phyloP scores from a whole-genome alignment of 208 protist species.

The Sergeia podlipaevii region DNA sequence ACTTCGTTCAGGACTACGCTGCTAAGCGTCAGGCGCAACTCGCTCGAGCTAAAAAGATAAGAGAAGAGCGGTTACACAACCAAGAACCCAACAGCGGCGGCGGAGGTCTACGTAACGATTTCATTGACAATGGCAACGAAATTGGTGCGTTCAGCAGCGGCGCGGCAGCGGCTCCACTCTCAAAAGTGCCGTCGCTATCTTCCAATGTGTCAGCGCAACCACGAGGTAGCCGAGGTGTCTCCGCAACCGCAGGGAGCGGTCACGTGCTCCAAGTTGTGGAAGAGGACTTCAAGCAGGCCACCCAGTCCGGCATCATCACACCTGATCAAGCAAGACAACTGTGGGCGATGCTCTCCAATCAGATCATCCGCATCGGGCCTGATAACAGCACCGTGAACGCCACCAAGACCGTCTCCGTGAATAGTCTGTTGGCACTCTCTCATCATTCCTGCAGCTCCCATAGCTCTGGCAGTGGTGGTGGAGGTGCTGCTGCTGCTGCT shows the following conservation, averaged over 20 bases:
- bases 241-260: constrained; percentile 4
- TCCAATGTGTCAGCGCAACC: background rate
- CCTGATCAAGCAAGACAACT: constrained; percentile 79
- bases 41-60: constrained; percentile 64
- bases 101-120: background rate
- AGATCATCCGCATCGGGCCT: constrained; percentile 52
- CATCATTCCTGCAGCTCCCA: constrained; percentile 4
- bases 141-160: constrained; percentile 5
- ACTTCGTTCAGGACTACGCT: constrained; percentile 89
- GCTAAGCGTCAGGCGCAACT: constrained; percentile 82
- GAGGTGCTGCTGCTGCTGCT: too few species aligned
- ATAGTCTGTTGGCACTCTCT: constrained; percentile 39
- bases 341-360: constrained; percentile 84
- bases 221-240: background rate
- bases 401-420: constrained; percentile 15
- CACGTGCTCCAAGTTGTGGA: constrained; percentile 62
- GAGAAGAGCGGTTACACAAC: constrained; percentile 57
- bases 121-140: background rate
- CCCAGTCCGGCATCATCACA: constrained; percentile 73
- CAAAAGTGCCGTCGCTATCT: background rate
- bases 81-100: constrained; percentile 1
- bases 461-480: background rate
- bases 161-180: background rate
- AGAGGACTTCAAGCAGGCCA: constrained; percentile 69
- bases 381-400: constrained; percentile 13